Evolutionary conservation across 176 grass and related monocot genomes (phyloP).

Genomic region (Raddia distichophylla): DNA sequence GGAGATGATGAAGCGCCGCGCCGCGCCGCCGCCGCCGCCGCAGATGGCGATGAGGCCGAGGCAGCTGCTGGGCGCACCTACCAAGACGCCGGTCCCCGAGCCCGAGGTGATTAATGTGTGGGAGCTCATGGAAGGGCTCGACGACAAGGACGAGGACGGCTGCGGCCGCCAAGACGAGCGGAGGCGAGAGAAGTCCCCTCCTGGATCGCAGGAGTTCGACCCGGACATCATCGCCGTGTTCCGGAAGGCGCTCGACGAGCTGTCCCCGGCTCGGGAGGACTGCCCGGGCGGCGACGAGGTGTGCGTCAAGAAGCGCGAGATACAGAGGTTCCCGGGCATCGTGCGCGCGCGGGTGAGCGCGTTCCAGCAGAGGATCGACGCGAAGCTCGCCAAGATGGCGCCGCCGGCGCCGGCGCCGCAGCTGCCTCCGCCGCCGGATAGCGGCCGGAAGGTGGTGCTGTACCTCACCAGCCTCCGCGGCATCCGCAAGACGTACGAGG

Average conservation of each 20-base stretch:
- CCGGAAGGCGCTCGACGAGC: conserved; percentile 50
- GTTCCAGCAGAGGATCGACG: conserved; percentile 85
- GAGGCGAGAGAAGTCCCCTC: neutral
- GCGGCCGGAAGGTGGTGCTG: conserved; percentile 60
- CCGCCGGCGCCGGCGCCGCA: conserved; percentile 1
- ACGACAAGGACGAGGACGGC: conserved; percentile 55
- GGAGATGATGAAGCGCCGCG: conserved; percentile 60
- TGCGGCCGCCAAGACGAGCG: conserved; percentile 8
- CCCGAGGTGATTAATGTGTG: conserved; percentile 92
- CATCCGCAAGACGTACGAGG: conserved; percentile 87
- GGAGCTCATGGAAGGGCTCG: conserved; percentile 98
- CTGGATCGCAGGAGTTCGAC: conserved; percentile 55
- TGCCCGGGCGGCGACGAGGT: neutral
- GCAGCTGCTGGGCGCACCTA: conserved; percentile 55
- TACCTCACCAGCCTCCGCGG: conserved; percentile 93
- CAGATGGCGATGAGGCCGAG: conserved; percentile 49
- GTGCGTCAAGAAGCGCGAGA: conserved; percentile 48
- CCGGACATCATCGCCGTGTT: conserved; percentile 62
- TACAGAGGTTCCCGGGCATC: conserved; percentile 67
- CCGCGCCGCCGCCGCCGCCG: conserved; percentile 20
- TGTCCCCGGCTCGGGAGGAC: neutral
- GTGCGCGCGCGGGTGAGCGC: conserved; percentile 68
- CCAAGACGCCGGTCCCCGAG: conserved; percentile 59
- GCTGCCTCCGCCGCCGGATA: conserved; percentile 35
- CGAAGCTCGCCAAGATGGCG: conserved; percentile 52